phyloP scores from a whole-genome alignment of 73 alveolate genomes.

The Symbiodinium pilosum region DNA sequence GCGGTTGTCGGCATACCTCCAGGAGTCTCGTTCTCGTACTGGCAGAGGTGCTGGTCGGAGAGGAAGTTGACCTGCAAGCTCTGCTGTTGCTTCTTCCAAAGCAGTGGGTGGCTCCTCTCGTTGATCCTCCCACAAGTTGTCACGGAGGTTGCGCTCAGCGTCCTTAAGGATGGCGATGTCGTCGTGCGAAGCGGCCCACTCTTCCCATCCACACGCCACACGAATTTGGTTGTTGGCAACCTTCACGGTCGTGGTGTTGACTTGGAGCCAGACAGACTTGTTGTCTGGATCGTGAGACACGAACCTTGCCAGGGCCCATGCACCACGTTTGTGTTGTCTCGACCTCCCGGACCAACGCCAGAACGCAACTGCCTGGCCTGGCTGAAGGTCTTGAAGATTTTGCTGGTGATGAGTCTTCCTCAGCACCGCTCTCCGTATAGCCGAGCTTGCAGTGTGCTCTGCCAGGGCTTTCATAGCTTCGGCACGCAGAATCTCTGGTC shows the following conservation, averaged over 20 bases:
- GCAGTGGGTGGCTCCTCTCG: conserved; percentile 16
- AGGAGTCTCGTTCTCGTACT: neutral
- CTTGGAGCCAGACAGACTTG: conserved; percentile 5
- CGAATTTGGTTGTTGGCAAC: conserved; percentile 20
- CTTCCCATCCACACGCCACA: conserved; percentile 6
- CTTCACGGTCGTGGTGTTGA: neutral
- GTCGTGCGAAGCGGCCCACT: neutral
- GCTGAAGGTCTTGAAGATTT: neutral
- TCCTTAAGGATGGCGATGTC: conserved; percentile 18
- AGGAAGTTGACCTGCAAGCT: neutral
- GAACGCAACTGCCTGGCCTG: neutral
- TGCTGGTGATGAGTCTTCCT: neutral
- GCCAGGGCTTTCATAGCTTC: conserved; percentile 17
- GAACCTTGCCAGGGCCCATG: conserved; percentile 3
- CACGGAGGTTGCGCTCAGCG: conserved; percentile 12
- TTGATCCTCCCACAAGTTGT: neutral
- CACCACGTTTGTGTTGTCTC: conserved; percentile 12
- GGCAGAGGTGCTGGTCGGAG: neutral
- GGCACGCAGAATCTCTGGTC: conserved; percentile 17
- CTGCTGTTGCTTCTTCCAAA: neutral
- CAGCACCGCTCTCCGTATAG: neutral
- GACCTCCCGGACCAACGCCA: neutral
- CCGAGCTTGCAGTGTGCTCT: neutral
- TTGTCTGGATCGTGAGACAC: conserved; percentile 3
- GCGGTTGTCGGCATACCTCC: neutral